Evolutionary conservation across 805 yeast genomes (phyloP).

Genomic region (Cyberlindnera petersonii): DNA sequence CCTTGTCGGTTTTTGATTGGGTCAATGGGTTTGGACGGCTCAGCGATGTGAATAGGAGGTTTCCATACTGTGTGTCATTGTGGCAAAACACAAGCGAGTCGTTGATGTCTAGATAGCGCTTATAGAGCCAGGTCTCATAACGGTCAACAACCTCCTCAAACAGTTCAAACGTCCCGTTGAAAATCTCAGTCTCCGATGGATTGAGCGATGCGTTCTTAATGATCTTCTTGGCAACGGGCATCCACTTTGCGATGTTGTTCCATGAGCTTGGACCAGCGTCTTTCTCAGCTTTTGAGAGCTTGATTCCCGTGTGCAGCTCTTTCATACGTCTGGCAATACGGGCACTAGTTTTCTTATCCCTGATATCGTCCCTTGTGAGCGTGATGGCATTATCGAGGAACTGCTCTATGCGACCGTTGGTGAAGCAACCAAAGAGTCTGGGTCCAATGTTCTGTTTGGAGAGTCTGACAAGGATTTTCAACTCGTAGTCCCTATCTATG

Average conservation of each 20-base stretch:
- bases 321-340: conserved; percentile 96
- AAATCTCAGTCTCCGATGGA: conserved; percentile 34
- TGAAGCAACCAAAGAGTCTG: conserved; percentile 78
- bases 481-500: conserved; percentile 81
- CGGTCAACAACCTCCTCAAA: conserved; percentile 45
- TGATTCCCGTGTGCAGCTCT: conserved; percentile 81
- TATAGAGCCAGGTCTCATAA: conserved; percentile 63
- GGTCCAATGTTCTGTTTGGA: conserved; percentile 85
- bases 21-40: conserved; percentile 42
- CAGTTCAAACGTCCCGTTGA: conserved; percentile 43
- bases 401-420: conserved; percentile 93
- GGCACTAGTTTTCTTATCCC: conserved; percentile 70
- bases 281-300: conserved; percentile 54
- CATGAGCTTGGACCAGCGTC: conserved; percentile 64
- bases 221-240: conserved; percentile 41
- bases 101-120: conserved; percentile 42
- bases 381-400: conserved; percentile 81
- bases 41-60: conserved; percentile 54
- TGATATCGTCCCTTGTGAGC: conserved; percentile 65
- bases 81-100: conserved; percentile 77
- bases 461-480: conserved; percentile 66
- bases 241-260: conserved; percentile 72
- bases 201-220: conserved; percentile 35
- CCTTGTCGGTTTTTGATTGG: neutral
- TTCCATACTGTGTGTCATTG: conserved; percentile 96